Evolutionary conservation across 805 yeast genomes (phyloP).

Genomic region (Kluyveromyces dobzhanskii): DNA sequence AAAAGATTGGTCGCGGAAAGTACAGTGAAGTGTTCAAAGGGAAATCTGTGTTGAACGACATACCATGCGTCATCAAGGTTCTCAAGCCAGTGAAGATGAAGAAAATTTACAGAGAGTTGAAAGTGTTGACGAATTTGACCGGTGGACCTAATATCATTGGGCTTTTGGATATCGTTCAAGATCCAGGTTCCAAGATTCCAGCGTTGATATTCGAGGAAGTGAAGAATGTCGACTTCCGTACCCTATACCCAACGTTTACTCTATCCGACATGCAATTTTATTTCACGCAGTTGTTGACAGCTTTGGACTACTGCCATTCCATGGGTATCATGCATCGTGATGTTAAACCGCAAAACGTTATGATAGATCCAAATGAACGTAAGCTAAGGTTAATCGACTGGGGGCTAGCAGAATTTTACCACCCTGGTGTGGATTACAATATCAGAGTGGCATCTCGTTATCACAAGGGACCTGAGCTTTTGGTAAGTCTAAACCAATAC

Average conservation of each 20-base stretch:
- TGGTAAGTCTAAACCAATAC: conserved; percentile 73
- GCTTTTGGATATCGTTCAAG: conserved; percentile 78
- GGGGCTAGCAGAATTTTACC: conserved; percentile 93
- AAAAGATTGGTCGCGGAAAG: conserved; percentile 86
- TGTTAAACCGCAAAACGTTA: conserved; percentile 88
- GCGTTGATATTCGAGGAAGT: conserved; percentile 81
- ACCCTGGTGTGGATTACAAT: conserved; percentile 81
- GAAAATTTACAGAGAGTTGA: conserved; percentile 86
- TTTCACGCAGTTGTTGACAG: conserved; percentile 72
- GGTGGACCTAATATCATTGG: conserved; percentile 78
- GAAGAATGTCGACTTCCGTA: conserved; percentile 78
- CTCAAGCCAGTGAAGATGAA: conserved; percentile 89
- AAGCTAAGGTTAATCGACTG: conserved; percentile 77
- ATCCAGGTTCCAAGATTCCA: conserved; percentile 77
- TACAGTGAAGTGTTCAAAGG: conserved; percentile 93
- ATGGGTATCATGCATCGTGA: conserved; percentile 95
- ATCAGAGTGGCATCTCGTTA: conserved; percentile 89
- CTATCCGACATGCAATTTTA: conserved; percentile 72
- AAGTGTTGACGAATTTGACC: conserved; percentile 74
- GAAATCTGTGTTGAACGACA: conserved; percentile 50
- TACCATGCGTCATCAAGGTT: conserved; percentile 77
- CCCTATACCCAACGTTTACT: conserved; percentile 72
- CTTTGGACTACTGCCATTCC: conserved; percentile 82
- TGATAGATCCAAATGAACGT: conserved; percentile 71
- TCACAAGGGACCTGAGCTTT: conserved; percentile 85